These are phyloP conservation scores for Wickerhamiella siamensis DNA, from an alignment of 805 yeast species.

Conservation along the genomic window DNA sequence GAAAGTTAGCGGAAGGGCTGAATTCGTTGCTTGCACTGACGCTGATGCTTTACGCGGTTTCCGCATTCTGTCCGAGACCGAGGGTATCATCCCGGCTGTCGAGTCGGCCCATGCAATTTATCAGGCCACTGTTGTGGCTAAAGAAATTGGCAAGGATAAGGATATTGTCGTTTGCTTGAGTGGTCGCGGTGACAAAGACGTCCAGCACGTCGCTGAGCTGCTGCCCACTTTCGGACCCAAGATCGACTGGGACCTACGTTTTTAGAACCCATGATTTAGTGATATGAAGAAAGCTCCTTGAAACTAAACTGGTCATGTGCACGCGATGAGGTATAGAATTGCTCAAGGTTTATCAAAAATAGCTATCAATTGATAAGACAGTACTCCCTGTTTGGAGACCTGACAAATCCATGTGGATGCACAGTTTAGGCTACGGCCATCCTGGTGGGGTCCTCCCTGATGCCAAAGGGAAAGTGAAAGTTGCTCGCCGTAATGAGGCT, in stretches of 20 bases:
- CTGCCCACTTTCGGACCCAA: constrained; percentile 79
- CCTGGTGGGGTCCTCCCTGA: constrained; percentile 10
- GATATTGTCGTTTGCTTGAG: constrained; percentile 79
- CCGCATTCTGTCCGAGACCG: constrained; percentile 74
- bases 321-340: too few species aligned
- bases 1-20: constrained; percentile 88
- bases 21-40: constrained; percentile 83
- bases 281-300: too few species aligned
- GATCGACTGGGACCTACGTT: constrained; percentile 94
- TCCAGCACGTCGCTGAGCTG: constrained; percentile 90
- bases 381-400: too few species aligned
- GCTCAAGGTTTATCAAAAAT: too few species aligned
- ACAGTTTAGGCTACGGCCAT: constrained; percentile 8
- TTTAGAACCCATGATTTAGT: constrained; percentile 23
- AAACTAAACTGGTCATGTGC: too few species aligned
- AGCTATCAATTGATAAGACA: too few species aligned
- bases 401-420: not conserved
- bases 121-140: constrained; percentile 82
- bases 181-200: constrained; percentile 99
- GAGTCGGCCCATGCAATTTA: constrained; percentile 94
- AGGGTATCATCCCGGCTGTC: constrained; percentile 96
- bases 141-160: constrained; percentile 63
- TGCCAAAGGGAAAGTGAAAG: not conserved
- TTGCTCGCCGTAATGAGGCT: constrained; percentile 3
- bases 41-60: constrained; percentile 91